Evolutionary conservation across 495 filamentous ascomycete genomes (phyloP).

Genomic region (Pseudevernia furfuracea): DNA sequence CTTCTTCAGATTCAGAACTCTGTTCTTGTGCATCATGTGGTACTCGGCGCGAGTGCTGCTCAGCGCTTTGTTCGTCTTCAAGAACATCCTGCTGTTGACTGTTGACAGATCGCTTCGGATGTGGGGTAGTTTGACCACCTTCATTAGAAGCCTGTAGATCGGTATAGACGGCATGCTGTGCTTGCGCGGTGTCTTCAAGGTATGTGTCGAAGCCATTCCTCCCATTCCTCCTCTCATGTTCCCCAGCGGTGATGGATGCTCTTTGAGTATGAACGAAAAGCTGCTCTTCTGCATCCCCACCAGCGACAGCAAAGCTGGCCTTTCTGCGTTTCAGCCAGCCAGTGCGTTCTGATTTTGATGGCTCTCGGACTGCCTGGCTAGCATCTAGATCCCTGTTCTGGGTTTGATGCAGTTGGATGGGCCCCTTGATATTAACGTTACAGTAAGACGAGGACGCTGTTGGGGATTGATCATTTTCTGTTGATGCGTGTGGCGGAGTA

Average conservation of each 20-base stretch:
- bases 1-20: neutral
- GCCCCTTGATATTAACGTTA: neutral
- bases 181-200: neutral
- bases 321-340: conserved; percentile 12
- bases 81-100: neutral
- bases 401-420: neutral
- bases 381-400: neutral
- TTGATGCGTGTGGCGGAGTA: neutral
- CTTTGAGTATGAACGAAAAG: neutral
- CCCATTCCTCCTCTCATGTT: neutral
- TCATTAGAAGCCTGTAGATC: neutral
- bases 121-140: neutral
- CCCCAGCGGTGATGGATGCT: neutral
- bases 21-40: neutral
- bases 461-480: neutral
- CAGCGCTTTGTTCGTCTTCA: neutral
- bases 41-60: neutral
- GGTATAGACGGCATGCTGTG: neutral
- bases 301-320: neutral
- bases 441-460: neutral
- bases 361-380: conserved; percentile 1
- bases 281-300: neutral
- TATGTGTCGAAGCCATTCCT: neutral
- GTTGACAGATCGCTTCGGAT: neutral
- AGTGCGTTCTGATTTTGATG: conserved; percentile 9